Conservation (phyloP, 768 basidiomycete genomes). For the Leccinum sublutescens region DNA sequence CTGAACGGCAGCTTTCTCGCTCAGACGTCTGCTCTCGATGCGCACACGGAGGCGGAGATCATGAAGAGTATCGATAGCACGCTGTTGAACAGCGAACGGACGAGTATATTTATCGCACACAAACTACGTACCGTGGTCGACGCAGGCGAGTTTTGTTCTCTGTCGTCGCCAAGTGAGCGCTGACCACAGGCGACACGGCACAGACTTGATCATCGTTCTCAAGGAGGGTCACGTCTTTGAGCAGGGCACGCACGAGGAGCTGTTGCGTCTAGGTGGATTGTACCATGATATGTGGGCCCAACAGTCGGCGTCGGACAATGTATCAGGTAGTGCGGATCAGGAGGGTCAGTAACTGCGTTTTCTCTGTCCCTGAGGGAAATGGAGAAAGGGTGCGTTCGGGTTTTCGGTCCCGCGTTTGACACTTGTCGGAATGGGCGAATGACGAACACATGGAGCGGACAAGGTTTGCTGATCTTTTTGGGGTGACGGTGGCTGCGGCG, state of each 20-base stretch:
- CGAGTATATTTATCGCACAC: slow-evolving; percentile 97
- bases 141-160: slow-evolving; percentile 54
- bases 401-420: background rate
- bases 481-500: background rate
- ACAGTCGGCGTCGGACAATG: slow-evolving; percentile 49
- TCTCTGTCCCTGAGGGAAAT: background rate
- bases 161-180: background rate
- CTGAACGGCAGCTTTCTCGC: background rate
- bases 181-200: background rate
- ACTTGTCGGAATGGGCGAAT: background rate
- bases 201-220: slow-evolving; percentile 92
- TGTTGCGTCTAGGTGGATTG: slow-evolving; percentile 67
- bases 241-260: slow-evolving; percentile 88
- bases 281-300: slow-evolving; percentile 83
- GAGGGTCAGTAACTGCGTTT: background rate
- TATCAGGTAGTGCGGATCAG: slow-evolving; percentile 17
- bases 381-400: background rate
- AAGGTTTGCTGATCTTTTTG: too few relatives aligned
- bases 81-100: slow-evolving; percentile 73
- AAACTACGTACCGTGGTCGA: slow-evolving; percentile 86
- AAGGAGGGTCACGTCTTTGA: slow-evolving; percentile 89
- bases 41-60: slow-evolving; percentile 90
- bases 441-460: background rate
- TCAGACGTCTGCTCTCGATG: slow-evolving; percentile 94
- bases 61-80: slow-evolving; percentile 91